Evolutionary conservation across 768 basidiomycete species (phyloP).

Genomic region (Russula griseocarnosa): DNA sequence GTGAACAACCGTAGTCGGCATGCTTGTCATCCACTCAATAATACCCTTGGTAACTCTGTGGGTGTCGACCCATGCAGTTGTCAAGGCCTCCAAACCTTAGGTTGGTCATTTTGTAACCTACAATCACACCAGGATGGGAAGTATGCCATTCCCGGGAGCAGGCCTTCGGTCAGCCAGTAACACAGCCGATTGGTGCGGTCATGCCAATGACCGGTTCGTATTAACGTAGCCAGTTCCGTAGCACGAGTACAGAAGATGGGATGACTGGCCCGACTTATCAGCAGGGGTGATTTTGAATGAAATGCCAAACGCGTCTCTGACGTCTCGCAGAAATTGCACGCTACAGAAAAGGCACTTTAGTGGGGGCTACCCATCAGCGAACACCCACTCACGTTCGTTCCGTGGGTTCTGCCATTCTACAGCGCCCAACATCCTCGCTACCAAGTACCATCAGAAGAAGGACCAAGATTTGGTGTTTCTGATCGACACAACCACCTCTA

Average conservation of each 20-base stretch:
- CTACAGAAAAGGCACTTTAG: constrained; percentile 41
- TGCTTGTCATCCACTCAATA: not conserved
- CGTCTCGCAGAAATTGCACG: constrained; percentile 86
- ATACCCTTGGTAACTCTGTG: not conserved
- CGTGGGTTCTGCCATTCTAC: constrained; percentile 80
- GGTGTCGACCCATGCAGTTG: not conserved
- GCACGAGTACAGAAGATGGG: constrained; percentile 76
- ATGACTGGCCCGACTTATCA: constrained; percentile 48
- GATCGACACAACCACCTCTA: constrained; percentile 86
- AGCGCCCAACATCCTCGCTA: constrained; percentile 92
- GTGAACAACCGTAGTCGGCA: not conserved
- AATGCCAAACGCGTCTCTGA: constrained; percentile 79
- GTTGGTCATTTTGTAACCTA: not conserved
- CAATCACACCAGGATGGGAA: not conserved
- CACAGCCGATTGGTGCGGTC: constrained; percentile 18
- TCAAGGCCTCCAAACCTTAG: not conserved
- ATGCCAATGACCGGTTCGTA: constrained; percentile 73
- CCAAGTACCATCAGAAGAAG: constrained; percentile 93
- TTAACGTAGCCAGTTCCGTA: constrained; percentile 92
- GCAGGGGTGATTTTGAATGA: constrained; percentile 84
- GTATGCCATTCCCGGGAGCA: not conserved
- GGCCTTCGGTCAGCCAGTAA: not conserved
- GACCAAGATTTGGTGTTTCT: constrained; percentile 81
- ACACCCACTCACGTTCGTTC: constrained; percentile 52
- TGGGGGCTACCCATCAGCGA: constrained; percentile 10